Evolutionary conservation across 768 basidiomycete species (phyloP), one percentile per base, ranked within the genome.

Genomic region (Lepiota subincarnata): DNA sequence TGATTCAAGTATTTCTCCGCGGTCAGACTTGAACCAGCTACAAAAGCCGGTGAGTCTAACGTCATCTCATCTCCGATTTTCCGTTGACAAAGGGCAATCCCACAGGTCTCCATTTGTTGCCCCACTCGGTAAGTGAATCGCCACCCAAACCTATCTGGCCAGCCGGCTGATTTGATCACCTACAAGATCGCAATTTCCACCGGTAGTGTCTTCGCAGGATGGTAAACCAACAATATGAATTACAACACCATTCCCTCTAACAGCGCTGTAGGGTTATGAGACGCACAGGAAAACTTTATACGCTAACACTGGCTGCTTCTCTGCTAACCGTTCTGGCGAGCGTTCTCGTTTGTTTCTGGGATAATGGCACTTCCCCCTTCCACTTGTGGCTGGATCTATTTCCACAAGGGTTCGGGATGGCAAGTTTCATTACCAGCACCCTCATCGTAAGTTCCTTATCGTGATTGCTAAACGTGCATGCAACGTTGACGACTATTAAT

Each of bases 131-230:
- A 70, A 68, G 84, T 60, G 16, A 18, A 41, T 44, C 45, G 39
- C 28, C 39, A 44, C 40, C 34, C 45, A 31, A n/a, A 44, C 57
- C 22, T 53, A 50, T 51, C 22, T 46, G 57, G 38, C 59, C 50
- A 53, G 37, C 42, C 58, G 60, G 58, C 50, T 53, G 60, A 51
- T 53, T 58, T 52, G 56, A 60, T 55, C 58, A 55, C 50, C 53
- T 55, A 38, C 16, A 64, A 93, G 88, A 70, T 89, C 57, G 85
- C 89, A 45, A 78, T 97, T 50, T 87, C 93, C 2, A 73, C 77
- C 0, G 96, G 96, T 19, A 95, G 92, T 57, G 78, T 99, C 28
- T 75, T 86, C 46, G 91, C 92, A 38, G 96, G 96, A 61, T 95
- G 86, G 84, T 88, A 66, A 60, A 80, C 71, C 20, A 41, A 19